These are phyloP conservation scores for Penstemon eatonii DNA, from an alignment of 257 asterid genomes.

Conservation along the genomic window DNA sequence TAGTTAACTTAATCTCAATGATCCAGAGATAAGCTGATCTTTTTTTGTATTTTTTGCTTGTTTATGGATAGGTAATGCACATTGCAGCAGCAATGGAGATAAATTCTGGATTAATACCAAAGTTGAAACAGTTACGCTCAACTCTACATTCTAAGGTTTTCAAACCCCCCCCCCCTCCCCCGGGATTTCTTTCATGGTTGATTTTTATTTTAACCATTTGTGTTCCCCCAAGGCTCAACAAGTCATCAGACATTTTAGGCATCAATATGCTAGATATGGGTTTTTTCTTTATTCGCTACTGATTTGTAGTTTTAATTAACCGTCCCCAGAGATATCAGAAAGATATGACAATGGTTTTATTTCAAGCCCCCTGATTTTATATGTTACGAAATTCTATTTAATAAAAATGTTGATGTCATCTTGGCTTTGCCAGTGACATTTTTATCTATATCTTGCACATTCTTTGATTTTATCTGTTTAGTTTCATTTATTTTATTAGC, in stretches of 20 bases:
- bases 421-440: background rate
- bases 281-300: no score
- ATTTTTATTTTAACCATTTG: background rate
- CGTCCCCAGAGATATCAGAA: no score
- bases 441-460: background rate
- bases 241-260: background rate
- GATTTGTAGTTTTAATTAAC: no score
- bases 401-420: background rate
- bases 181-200: no score
- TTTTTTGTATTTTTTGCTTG: conserved; percentile 13
- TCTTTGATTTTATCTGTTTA: conserved; percentile 2
- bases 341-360: no score
- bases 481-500: background rate
- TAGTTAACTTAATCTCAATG: conserved; percentile 17
- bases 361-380: background rate
- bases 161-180: background rate
- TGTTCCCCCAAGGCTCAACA: background rate
- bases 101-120: conserved; percentile 77
- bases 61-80: conserved; percentile 79
- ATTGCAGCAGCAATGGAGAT: conserved; percentile 94
- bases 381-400: background rate
- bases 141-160: conserved; percentile 80
- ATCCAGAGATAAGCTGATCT: conserved; percentile 4
- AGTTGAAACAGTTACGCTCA: conserved; percentile 77
- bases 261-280: no score